These are phyloP conservation scores for Bullera alba DNA, from an alignment of 768 basidiomycete species.

Conservation along the genomic window DNA sequence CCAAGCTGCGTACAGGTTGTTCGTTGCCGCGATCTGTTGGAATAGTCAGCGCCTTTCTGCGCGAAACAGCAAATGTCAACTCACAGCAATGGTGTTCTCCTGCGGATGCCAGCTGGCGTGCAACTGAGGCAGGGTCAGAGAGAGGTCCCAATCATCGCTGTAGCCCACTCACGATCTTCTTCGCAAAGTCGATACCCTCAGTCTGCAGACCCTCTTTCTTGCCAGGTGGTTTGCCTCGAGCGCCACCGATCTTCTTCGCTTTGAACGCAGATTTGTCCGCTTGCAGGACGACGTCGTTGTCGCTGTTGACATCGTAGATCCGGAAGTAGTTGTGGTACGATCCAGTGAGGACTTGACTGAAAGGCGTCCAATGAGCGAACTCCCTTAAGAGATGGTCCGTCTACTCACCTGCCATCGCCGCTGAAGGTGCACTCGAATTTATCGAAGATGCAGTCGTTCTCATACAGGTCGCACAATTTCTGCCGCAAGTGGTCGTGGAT, in stretches of 20 bases:
- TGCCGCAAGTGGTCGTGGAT: slow-evolving; percentile 97
- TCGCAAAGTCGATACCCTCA: slow-evolving; percentile 68
- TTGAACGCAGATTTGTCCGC: slow-evolving; percentile 99
- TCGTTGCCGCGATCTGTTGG: slow-evolving; percentile 92
- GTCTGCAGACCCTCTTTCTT: slow-evolving; percentile 69
- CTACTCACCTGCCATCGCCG: slow-evolving; percentile 77
- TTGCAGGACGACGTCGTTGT: slow-evolving; percentile 88
- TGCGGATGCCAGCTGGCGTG: slow-evolving; percentile 77
- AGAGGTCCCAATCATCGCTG: slow-evolving; percentile 40
- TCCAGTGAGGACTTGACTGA: slow-evolving; percentile 91
- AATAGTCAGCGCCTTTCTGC: slow-evolving; percentile 7
- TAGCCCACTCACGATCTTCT: slow-evolving; percentile 42
- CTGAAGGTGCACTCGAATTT: slow-evolving; percentile 99
- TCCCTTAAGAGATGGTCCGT: too few relatives aligned
- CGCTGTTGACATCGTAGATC: slow-evolving; percentile 79
- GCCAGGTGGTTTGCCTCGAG: slow-evolving; percentile 55
- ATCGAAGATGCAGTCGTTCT: slow-evolving; percentile 99
- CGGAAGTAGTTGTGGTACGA: slow-evolving; percentile 99
- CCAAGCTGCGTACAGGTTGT: slow-evolving; percentile 65
- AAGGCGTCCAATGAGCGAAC: background rate
- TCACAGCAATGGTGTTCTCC: slow-evolving; percentile 94
- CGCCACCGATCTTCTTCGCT: slow-evolving; percentile 93
- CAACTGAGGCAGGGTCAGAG: slow-evolving; percentile 50
- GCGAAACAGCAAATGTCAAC: slow-evolving; percentile 42
- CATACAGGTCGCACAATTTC: slow-evolving; percentile 96